phyloP scores from a whole-genome alignment of 2,329 filamentous ascomycete species.

The Alternaria sp. region DNA sequence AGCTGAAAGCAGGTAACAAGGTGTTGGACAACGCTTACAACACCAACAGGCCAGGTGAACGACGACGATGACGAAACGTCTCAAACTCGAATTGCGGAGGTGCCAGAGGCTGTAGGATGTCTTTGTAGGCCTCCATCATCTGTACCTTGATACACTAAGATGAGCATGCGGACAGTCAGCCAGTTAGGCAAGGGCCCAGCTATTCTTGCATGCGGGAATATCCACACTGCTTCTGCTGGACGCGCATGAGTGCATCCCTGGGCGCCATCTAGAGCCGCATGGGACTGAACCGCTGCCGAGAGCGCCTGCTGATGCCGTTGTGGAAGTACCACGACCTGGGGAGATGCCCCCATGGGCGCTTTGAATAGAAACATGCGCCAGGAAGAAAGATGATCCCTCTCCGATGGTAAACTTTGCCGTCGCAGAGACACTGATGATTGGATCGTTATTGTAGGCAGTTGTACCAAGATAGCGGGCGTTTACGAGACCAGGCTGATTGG shows the following conservation, averaged over 20 bases:
- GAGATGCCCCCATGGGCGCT: constrained; percentile 37
- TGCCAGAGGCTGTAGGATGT: constrained; percentile 32
- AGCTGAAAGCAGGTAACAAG: constrained; percentile 26
- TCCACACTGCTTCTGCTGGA: constrained; percentile 21
- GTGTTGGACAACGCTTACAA: constrained; percentile 5
- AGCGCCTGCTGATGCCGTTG: constrained; percentile 42
- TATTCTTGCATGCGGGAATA: constrained; percentile 36
- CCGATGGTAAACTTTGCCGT: constrained; percentile 22
- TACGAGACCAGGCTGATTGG: constrained; percentile 30
- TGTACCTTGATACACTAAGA: constrained; percentile 32
- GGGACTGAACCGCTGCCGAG: constrained; percentile 19
- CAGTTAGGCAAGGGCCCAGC: constrained; percentile 33
- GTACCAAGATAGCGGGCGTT: constrained; percentile 27
- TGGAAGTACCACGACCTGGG: constrained; percentile 22
- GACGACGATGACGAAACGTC: constrained; percentile 27
- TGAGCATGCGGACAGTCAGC: constrained; percentile 24
- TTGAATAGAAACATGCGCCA: constrained; percentile 21
- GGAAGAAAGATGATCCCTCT: constrained; percentile 31
- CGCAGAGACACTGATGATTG: constrained; percentile 26
- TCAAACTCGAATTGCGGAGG: constrained; percentile 26
- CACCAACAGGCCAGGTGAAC: constrained; percentile 17
- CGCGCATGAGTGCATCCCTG: constrained; percentile 26
- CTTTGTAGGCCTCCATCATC: constrained; percentile 41
- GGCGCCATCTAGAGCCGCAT: constrained; percentile 33
- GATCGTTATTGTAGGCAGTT: constrained; percentile 16